Percentiles rank a stretch among this genome's conserved stretches.
Evolutionary conservation across 2,329 filamentous ascomycete genomes (phyloP).

Genomic region (Paecilomyces niveus): DNA sequence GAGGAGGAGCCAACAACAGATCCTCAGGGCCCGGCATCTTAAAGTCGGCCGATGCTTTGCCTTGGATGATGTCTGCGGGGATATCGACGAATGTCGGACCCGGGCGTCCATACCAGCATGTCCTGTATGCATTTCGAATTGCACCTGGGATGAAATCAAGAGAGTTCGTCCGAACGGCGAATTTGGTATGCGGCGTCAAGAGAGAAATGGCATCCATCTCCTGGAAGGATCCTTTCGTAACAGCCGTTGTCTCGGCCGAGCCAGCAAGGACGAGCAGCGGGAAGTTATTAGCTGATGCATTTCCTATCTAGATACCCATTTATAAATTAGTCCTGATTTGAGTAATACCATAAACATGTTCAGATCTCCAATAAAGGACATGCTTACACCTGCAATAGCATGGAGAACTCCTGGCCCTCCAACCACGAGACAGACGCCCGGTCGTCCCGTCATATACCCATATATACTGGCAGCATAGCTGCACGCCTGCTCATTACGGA

Average conservation of each 20-base stretch:
- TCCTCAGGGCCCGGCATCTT: slow-evolving; percentile 18
- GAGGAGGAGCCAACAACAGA: slow-evolving; percentile 29
- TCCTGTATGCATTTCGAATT: slow-evolving; percentile 46
- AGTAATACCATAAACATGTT: background rate
- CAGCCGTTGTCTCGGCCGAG: slow-evolving; percentile 45
- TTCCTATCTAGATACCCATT: slow-evolving; percentile 32
- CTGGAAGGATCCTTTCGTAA: slow-evolving; percentile 51
- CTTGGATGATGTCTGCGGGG: slow-evolving; percentile 50
- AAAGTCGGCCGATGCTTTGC: slow-evolving; percentile 14
- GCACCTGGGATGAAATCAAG: slow-evolving; percentile 41
- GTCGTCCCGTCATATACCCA: slow-evolving; percentile 50
- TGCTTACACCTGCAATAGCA: slow-evolving; percentile 48
- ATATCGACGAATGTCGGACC: slow-evolving; percentile 50
- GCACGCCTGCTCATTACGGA: slow-evolving; percentile 53
- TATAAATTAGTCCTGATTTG: slow-evolving; percentile 1
- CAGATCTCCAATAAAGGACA: slow-evolving; percentile 5
- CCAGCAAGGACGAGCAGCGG: slow-evolving; percentile 50
- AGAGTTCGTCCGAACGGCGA: slow-evolving; percentile 40
- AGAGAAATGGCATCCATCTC: slow-evolving; percentile 50
- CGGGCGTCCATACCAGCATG: slow-evolving; percentile 48
- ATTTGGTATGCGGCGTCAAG: slow-evolving; percentile 47
- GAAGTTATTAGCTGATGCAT: slow-evolving; percentile 48
- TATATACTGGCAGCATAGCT: slow-evolving; percentile 53
- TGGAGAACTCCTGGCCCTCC: slow-evolving; percentile 54
- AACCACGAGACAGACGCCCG: slow-evolving; percentile 53